Evolutionary conservation across 1,139 yeast genomes (phyloP), one percentile per base, ranked within the genome.

Genomic region (Sugiyamaella grinbergsii): DNA sequence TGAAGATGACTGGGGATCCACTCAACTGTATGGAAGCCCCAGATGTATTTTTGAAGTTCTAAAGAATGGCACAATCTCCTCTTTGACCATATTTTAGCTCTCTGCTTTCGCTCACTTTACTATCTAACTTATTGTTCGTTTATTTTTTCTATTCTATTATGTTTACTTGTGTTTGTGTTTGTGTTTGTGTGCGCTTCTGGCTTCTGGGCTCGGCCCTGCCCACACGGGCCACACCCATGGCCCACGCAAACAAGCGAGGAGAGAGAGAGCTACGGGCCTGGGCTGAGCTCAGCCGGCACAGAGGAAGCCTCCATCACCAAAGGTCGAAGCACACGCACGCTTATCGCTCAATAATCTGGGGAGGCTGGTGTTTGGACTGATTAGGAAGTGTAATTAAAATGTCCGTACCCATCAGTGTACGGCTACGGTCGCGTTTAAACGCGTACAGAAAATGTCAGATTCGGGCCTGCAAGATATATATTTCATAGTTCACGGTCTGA

Each of bases 21-120:
- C 67, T 8, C 59, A 64, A 33, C 50, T 65, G 16, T 62, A 57
- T 49, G 68, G 68, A 3, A 40, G 58, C 5, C 55, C 54, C 5
- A 61, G 64, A 10, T 55, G 62, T 32, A 57, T 65, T 11, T 62
- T 61, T 49, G 68, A 65, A 43, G 65, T 62, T 13, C 55, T 64
- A 42, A 58, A 60, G 39, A 60, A 56, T 47, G 63, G 57, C 6
- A 38, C 56, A 5, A 57, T 63, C 4, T 53, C 59, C 13, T 61
- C 65, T 4, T 46, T 63, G 28, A 63, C 67, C 15, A 39, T 63
- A 15, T 63, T 58, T 45, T 60, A 49, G 10, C 38, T 18, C 26
- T 23, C 8, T 23, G 33, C 33, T 11, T 7, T n/a, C 2, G 33
- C 13, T 11, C 33, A 13, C 33, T n/a, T n/a, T n/a, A 29, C 16